A percentile compares a stretch with the other conserved stretches of the same genome.
Evolutionary conservation across 2,329 filamentous ascomycete species (phyloP).

Genomic region (Apiospora aurea): DNA sequence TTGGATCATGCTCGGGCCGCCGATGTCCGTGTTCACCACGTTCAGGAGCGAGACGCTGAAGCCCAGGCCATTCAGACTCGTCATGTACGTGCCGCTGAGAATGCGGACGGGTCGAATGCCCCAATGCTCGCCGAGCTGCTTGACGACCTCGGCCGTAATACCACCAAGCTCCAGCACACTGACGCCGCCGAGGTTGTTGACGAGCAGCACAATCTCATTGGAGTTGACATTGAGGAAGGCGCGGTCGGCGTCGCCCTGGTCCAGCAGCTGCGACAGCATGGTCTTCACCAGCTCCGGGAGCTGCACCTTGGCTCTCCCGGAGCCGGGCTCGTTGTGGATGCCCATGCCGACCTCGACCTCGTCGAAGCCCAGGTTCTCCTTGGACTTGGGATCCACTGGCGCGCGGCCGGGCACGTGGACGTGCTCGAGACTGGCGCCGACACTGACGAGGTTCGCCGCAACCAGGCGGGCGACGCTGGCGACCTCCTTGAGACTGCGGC

Average conservation of each 20-base stretch:
- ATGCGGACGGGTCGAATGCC: slow-evolving; percentile 69
- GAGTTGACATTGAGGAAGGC: slow-evolving; percentile 70
- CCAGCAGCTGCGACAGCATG: slow-evolving; percentile 75
- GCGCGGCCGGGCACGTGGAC: slow-evolving; percentile 90
- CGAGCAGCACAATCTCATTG: slow-evolving; percentile 70
- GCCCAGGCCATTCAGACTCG: slow-evolving; percentile 76
- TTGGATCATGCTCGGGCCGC: slow-evolving; percentile 69
- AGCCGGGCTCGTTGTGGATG: slow-evolving; percentile 75
- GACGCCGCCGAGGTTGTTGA: slow-evolving; percentile 81
- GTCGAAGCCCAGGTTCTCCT: slow-evolving; percentile 61
- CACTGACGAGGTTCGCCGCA: slow-evolving; percentile 80
- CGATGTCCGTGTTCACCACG: slow-evolving; percentile 64
- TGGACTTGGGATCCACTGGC: slow-evolving; percentile 54
- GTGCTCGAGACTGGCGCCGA: slow-evolving; percentile 85
- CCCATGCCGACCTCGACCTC: slow-evolving; percentile 78
- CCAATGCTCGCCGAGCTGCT: slow-evolving; percentile 63
- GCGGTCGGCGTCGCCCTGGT: slow-evolving; percentile 71
- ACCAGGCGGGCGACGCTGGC: slow-evolving; percentile 73
- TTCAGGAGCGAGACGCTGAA: slow-evolving; percentile 78
- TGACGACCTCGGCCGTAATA: slow-evolving; percentile 72
- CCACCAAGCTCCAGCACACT: slow-evolving; percentile 76
- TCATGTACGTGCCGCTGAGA: slow-evolving; percentile 78
- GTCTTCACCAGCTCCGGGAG: slow-evolving; percentile 63
- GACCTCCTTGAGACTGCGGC: slow-evolving; percentile 73
- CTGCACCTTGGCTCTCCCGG: slow-evolving; percentile 57